A percentile compares a stretch with the other conserved stretches of the same genome.
Evolutionary conservation across 2,329 filamentous ascomycete species (phyloP).

Genomic region (Venturia carpophila): DNA sequence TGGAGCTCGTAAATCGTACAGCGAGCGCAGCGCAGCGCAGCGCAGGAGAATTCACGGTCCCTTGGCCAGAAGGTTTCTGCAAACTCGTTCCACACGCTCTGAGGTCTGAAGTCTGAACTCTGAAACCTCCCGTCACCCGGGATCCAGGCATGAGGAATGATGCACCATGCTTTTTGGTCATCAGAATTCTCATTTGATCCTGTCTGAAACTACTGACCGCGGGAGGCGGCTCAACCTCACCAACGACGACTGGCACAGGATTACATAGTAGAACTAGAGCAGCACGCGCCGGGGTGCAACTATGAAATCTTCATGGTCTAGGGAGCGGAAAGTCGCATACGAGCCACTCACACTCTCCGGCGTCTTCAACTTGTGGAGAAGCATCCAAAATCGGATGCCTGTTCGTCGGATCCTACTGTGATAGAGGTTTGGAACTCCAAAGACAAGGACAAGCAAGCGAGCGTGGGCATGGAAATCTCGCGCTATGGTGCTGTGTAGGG

Average conservation of each 20-base stretch:
- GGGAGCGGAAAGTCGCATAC: background rate
- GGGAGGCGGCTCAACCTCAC: conserved; percentile 9
- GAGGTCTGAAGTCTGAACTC: background rate
- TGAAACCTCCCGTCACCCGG: background rate
- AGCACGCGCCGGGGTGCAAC: background rate
- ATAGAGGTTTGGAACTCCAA: background rate
- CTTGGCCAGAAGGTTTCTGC: background rate
- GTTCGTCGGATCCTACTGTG: background rate
- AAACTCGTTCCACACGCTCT: background rate
- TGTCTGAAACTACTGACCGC: conserved; percentile 15
- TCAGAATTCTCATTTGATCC: background rate
- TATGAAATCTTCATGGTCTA: background rate
- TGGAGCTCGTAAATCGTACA: background rate
- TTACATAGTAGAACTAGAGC: too few species aligned
- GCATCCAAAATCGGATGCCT: background rate
- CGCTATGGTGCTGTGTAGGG: background rate
- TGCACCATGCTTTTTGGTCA: background rate
- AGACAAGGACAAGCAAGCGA: background rate
- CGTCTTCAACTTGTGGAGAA: background rate
- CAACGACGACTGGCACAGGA: background rate
- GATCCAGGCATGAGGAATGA: background rate
- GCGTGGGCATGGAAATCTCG: background rate
- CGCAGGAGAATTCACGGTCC: background rate
- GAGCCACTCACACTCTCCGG: background rate
- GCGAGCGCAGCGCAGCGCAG: background rate